Evolutionary conservation across 2,329 filamentous ascomycete genomes (phyloP).

Genomic region (Colletotrichum sp.): DNA sequence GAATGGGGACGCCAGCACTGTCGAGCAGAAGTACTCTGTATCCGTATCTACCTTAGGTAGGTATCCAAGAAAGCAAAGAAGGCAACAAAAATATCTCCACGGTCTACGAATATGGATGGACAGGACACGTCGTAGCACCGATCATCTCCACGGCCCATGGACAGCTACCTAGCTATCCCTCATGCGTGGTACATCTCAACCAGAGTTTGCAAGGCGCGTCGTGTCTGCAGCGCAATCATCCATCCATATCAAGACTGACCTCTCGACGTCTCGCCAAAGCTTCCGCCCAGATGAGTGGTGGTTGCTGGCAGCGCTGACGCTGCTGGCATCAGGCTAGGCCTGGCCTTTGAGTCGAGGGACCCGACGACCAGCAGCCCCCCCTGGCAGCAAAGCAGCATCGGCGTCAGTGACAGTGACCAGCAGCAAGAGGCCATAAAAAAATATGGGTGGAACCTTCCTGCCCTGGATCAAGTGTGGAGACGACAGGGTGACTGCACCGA

Average conservation of each 20-base stretch:
- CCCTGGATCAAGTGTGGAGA: conserved; percentile 1
- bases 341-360: background rate
- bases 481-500: conserved; percentile 1
- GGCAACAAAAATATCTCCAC: background rate
- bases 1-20: background rate
- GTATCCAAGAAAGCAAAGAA: background rate
- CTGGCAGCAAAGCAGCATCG: background rate
- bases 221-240: background rate
- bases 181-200: background rate
- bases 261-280: background rate
- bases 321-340: background rate
- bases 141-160: background rate
- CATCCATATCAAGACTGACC: background rate
- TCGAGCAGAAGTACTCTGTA: background rate
- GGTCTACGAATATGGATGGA: background rate
- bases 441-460: background rate
- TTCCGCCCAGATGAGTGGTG: background rate
- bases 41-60: background rate
- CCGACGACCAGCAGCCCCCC: background rate
- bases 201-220: background rate
- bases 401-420: background rate
- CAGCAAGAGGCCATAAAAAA: background rate
- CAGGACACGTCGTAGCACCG: background rate
- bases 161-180: background rate
- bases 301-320: background rate